These are phyloP conservation scores for Ceriops tagal DNA, from an alignment of 345 rosid species.

Conservation along the genomic window DNA sequence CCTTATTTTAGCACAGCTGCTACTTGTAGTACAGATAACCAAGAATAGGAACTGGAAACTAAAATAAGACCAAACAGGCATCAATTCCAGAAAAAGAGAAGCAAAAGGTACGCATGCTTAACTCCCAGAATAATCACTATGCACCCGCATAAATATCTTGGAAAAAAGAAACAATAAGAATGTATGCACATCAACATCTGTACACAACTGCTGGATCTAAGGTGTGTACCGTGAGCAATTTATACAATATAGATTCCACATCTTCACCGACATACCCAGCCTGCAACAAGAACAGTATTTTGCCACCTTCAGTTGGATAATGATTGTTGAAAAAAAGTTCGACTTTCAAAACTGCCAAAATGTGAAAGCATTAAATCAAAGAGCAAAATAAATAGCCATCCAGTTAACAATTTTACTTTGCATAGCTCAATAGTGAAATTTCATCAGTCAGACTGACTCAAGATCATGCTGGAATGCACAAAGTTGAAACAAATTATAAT, in stretches of 20 bases:
- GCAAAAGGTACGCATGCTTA: not conserved
- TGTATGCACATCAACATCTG: not conserved
- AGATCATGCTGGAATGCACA: constrained; percentile 2
- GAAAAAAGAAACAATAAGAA: not conserved
- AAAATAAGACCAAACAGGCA: not conserved
- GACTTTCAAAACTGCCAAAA: not conserved
- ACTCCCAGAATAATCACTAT: not conserved
- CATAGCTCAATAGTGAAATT: not conserved
- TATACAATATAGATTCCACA: constrained; percentile 91
- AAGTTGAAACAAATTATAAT: not conserved
- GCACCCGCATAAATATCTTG: not conserved
- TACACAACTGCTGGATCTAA: not conserved
- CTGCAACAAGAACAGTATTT: constrained; percentile 36
- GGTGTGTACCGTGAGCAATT: constrained; percentile 67
- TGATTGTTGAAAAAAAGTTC: not conserved
- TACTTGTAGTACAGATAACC: no score
- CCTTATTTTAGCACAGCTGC: no score
- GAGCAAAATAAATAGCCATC: not conserved
- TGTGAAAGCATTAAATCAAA: constrained; percentile 1
- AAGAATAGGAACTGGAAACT: no score
- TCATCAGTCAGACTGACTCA: not conserved
- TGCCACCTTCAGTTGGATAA: constrained; percentile 13
- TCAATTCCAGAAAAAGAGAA: not conserved
- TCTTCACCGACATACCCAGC: constrained; percentile 99
- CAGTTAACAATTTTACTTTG: not conserved